Evolutionary conservation across 2,329 filamentous ascomycete genomes (phyloP), one percentile per base, ranked within the genome.

Genomic region (Aspergillus aculeatus): DNA sequence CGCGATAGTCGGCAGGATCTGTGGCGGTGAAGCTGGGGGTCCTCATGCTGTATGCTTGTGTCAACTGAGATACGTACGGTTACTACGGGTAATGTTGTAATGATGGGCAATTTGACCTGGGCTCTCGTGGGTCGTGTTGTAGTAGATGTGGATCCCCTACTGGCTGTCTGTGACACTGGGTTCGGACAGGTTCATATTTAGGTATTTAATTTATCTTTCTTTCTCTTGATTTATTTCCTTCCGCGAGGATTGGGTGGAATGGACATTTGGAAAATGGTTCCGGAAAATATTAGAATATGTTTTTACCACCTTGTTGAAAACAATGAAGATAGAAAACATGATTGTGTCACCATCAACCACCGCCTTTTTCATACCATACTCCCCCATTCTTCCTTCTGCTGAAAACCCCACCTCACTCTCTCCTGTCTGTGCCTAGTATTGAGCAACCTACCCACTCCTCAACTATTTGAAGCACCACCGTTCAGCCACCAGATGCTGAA

Each of bases 1-100:
- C 66, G 73, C n/a, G 66, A 69, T 19, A 76, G 72, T 55, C 71
- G 68, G 50, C 66, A 69, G 57, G 76, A 78, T 70, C 47, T 78
- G 16, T 78, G 76, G 76, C 69, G 76, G 49, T 78, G 60, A 38
- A 44, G 32, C 32, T 35, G 32, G 11, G 2, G 32, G 32, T 16
- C 2, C 3, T 16, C 14, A 29, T 29, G 26, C 26, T 29, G 26
- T 10, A 29, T 29, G 26, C 32, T 12, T 35, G 11, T 44, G 38
- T 41, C 35, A 41, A 41, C 35, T 41, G 11, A 4, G 12, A 12
- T 32, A 32, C 31, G 12, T 9, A 12, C 12, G 38, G 38, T 29
- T 3, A 29, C 7, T 7, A 19, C 16, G 38, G 16, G 9, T 44
- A 44, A 44, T 44, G 38, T 19, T 44, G 38, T 44, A 44, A 44